A percentile compares a stretch with the other conserved stretches of the same genome.
These are phyloP conservation scores for Citrus maxima DNA, from an alignment of 345 rosid genomes.

Conservation along the genomic window DNA sequence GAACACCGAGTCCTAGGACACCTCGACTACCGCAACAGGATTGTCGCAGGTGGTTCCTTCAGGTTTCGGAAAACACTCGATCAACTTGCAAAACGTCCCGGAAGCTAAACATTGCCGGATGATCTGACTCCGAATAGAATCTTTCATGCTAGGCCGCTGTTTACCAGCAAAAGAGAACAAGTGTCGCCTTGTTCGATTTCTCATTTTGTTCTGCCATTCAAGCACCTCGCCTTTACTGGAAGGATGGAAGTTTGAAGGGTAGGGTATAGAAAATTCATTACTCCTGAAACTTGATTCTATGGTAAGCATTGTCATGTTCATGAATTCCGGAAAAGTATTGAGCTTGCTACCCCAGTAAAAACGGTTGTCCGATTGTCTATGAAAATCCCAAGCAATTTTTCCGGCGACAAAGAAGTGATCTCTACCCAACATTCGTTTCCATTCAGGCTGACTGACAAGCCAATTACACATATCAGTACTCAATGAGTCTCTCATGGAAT, in stretches of 20 bases:
- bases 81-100: constrained; percentile 29
- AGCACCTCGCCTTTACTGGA: constrained; percentile 21
- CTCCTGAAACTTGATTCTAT: constrained; percentile 42
- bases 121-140: constrained; percentile 36
- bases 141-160: constrained; percentile 27
- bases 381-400: constrained; percentile 53
- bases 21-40: constrained; percentile 40
- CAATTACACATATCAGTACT: constrained; percentile 32
- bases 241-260: constrained; percentile 67
- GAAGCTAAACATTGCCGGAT: constrained; percentile 44
- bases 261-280: constrained; percentile 58
- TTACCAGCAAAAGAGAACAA: constrained; percentile 59
- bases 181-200: constrained; percentile 16
- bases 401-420: constrained; percentile 68
- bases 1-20: constrained; percentile 36
- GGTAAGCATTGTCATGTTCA: constrained; percentile 47
- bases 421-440: constrained; percentile 50
- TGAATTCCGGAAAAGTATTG: constrained; percentile 42
- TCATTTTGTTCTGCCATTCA: constrained; percentile 44
- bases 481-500: constrained; percentile 36
- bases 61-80: constrained; percentile 24
- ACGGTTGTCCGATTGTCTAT: constrained; percentile 13
- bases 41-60: constrained; percentile 29
- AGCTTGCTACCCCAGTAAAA: constrained; percentile 52
- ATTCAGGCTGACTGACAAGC: constrained; percentile 37